Conservation (phyloP, 148 eudicot species). For the Camellia granthamiana region DNA sequence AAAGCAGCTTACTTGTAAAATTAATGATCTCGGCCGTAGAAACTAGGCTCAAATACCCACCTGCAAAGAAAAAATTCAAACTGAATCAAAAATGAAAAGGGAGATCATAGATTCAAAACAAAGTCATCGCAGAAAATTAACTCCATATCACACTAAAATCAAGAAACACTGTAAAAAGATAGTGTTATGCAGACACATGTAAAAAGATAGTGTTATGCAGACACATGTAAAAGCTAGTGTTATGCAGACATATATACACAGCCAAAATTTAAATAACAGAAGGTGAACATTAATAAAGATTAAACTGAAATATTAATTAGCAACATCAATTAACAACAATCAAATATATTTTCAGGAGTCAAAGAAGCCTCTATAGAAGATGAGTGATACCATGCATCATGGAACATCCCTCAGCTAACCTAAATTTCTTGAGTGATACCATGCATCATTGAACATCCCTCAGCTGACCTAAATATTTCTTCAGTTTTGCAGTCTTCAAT, state of each 20-base stretch:
- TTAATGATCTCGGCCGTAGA: constrained; percentile 44
- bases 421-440: background rate
- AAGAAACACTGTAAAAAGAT: too few relatives aligned
- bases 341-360: too few relatives aligned
- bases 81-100: background rate
- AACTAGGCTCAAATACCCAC: constrained; percentile 40
- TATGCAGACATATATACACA: background rate
- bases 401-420: background rate
- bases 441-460: background rate
- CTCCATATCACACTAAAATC: background rate
- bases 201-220: too few relatives aligned
- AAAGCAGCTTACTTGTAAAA: constrained; percentile 54
- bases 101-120: background rate
- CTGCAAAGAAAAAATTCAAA: constrained; percentile 39
- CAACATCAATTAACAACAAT: too few relatives aligned
- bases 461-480: background rate
- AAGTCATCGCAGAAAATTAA: background rate
- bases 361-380: too few relatives aligned
- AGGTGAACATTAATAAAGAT: background rate
- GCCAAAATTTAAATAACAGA: background rate
- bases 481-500: background rate
- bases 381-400: too few relatives aligned
- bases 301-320: background rate
- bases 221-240: too few relatives aligned
- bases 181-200: too few relatives aligned